These are phyloP conservation scores for Heteromeles arbutifolia DNA, from an alignment of 306 rosid species.

Conservation along the genomic window DNA sequence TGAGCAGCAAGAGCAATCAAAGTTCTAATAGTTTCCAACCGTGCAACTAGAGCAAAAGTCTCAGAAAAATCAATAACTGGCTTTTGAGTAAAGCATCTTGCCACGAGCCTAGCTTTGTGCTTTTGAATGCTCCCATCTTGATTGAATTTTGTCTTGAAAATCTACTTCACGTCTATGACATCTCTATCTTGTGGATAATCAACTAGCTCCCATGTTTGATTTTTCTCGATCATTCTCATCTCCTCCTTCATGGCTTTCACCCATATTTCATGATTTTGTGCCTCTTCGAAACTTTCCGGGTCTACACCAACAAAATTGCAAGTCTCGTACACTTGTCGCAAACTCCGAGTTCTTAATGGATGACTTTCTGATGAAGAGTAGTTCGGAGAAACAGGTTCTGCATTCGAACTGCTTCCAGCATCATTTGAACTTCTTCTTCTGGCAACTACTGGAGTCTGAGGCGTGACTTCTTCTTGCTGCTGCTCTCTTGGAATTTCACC, in stretches of 20 bases:
- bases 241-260: background rate
- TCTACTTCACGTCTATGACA: background rate
- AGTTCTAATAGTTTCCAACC: background rate
- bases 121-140: background rate
- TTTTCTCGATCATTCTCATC: background rate
- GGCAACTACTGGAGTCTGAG: background rate
- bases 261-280: background rate
- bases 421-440: too few species aligned
- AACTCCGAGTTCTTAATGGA: background rate
- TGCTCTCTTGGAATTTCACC: background rate
- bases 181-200: background rate
- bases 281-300: background rate
- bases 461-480: background rate
- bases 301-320: background rate
- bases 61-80: background rate
- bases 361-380: background rate
- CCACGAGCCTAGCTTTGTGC: background rate
- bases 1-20: background rate
- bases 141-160: background rate
- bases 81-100: too few species aligned
- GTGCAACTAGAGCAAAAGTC: background rate
- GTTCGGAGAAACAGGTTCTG: background rate
- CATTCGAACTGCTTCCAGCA: background rate
- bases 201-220: background rate
- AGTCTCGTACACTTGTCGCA: background rate